These are phyloP conservation scores for Aspergillus sclerotialis DNA, from an alignment of 2,329 filamentous ascomycete species.

Conservation along the genomic window DNA sequence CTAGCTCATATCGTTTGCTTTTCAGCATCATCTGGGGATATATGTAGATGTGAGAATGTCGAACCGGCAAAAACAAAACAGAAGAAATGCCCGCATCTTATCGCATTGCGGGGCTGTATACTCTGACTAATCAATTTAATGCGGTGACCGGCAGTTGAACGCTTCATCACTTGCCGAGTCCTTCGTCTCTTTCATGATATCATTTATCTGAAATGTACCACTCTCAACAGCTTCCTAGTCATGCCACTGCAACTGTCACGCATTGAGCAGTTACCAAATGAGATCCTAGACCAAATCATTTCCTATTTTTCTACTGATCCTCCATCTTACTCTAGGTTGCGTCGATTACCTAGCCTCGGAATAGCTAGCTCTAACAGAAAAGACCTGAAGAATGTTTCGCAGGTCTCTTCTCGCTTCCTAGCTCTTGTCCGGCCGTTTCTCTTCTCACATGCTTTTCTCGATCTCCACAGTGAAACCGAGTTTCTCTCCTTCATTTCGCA, in stretches of 20 bases:
- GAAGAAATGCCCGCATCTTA: too few species aligned
- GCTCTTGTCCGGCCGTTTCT: conserved; percentile 47
- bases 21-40: too few species aligned
- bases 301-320: conserved; percentile 45
- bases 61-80: too few species aligned
- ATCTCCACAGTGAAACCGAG: conserved; percentile 25
- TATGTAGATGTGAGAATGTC: too few species aligned
- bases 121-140: too few species aligned
- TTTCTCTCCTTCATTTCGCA: conserved; percentile 33
- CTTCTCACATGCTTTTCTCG: conserved; percentile 48
- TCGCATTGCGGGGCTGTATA: too few species aligned
- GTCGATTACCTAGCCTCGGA: conserved; percentile 42
- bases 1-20: too few species aligned
- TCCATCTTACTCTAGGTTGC: conserved; percentile 43
- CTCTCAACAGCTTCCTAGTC: conserved; percentile 5
- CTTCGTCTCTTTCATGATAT: too few species aligned
- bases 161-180: too few species aligned
- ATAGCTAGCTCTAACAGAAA: conserved; percentile 33
- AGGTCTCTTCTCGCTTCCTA: conserved; percentile 50
- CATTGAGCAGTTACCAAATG: conserved; percentile 48
- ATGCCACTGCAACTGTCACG: too few species aligned
- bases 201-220: too few species aligned
- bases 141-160: too few species aligned
- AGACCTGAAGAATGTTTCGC: conserved; percentile 51
- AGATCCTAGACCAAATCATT: conserved; percentile 54